Evolutionary conservation across 2,329 filamentous ascomycete species (phyloP).

Genomic region (Orbilia brochopaga): DNA sequence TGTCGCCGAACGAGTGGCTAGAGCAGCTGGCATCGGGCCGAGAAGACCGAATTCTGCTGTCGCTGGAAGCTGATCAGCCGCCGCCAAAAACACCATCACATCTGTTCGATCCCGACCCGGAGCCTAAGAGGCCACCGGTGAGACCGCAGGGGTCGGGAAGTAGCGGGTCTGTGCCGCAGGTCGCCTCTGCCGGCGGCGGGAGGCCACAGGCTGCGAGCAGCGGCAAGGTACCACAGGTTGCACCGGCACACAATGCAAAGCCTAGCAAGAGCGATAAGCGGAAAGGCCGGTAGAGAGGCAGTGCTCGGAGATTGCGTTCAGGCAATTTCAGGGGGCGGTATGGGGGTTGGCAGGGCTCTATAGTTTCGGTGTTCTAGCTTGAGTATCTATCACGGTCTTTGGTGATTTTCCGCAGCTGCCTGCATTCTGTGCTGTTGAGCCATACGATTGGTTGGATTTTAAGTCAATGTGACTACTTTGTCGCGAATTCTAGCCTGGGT

Average conservation of each 20-base stretch:
- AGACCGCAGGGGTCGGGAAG: constrained; percentile 51
- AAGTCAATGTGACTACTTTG: too few species aligned
- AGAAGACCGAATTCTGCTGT: constrained; percentile 74
- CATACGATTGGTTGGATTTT: neutral
- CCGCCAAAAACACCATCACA: constrained; percentile 74
- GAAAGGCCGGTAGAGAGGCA: constrained; percentile 61
- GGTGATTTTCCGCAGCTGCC: neutral
- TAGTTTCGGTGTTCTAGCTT: constrained; percentile 1
- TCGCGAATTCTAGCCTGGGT: too few species aligned
- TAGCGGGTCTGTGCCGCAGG: constrained; percentile 40
- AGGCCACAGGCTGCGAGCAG: constrained; percentile 53
- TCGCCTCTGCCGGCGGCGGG: constrained; percentile 52
- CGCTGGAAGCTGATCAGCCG: constrained; percentile 73
- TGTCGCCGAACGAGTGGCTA: constrained; percentile 81
- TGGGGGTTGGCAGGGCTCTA: constrained; percentile 61
- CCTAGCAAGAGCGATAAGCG: constrained; percentile 45
- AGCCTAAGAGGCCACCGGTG: constrained; percentile 60
- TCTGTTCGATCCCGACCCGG: constrained; percentile 75
- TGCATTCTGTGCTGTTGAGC: neutral
- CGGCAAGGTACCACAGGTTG: constrained; percentile 47
- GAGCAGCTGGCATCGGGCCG: constrained; percentile 82
- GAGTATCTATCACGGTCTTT: neutral
- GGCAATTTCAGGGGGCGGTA: too few species aligned
- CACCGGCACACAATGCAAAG: neutral
- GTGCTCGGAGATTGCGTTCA: too few species aligned